phyloP scores from a whole-genome alignment of 495 filamentous ascomycete species.

The Podospora fimiseda region DNA sequence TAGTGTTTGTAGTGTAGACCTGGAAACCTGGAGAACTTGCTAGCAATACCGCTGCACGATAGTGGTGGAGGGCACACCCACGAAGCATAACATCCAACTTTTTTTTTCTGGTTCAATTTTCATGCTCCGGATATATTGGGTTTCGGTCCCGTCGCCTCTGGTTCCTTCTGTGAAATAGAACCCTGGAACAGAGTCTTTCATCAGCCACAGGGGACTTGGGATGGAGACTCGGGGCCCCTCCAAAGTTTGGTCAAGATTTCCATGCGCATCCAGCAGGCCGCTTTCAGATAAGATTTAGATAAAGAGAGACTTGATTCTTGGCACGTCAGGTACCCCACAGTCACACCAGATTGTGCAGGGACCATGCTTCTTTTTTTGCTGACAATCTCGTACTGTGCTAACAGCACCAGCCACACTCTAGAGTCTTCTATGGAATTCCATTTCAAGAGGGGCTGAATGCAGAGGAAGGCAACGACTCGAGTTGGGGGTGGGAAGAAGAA shows the following conservation, averaged over 20 bases:
- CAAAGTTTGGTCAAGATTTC: constrained; percentile 8
- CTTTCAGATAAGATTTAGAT: constrained; percentile 5
- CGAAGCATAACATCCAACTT: not conserved
- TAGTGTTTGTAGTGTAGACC: not conserved
- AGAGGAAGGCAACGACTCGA: constrained; percentile 24
- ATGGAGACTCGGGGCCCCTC: not conserved
- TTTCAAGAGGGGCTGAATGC: constrained; percentile 29
- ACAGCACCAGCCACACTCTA: constrained; percentile 29
- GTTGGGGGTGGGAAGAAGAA: constrained; percentile 21
- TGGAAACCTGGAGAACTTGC: not conserved
- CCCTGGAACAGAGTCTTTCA: not conserved
- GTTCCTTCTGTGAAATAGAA: too few relatives aligned
- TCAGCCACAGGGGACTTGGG: not conserved
- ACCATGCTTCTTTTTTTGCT: not conserved
- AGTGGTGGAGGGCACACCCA: not conserved
- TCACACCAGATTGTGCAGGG: not conserved
- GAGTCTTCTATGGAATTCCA: constrained; percentile 36
- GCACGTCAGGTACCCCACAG: not conserved
- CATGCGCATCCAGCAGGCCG: constrained; percentile 11
- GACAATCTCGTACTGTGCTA: constrained; percentile 18
- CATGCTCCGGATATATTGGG: not conserved
- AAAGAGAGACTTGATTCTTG: constrained; percentile 9
- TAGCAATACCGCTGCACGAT: not conserved
- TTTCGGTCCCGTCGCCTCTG: too few relatives aligned
- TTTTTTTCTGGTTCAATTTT: not conserved